Conservation (phyloP, 805 yeast genomes). For the Schizosaccharomyces lindneri region DNA sequence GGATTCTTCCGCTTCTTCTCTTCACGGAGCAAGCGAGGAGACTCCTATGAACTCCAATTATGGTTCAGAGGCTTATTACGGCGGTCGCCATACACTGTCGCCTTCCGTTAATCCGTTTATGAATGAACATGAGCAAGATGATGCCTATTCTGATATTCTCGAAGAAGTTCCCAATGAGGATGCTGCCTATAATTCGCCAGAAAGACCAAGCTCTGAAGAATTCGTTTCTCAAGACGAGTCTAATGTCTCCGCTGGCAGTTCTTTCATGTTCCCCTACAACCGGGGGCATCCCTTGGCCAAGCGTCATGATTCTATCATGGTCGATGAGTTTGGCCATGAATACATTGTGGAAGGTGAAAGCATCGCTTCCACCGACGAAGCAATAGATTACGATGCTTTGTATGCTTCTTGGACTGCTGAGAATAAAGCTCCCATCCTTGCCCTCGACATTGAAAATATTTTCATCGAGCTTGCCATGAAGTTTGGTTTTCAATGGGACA, state of each 20-base stretch:
- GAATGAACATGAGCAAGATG: neutral
- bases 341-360: neutral
- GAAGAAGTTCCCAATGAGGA: neutral
- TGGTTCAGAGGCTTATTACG: neutral
- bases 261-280: neutral
- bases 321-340: neutral
- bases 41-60: neutral
- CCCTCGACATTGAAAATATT: conserved; percentile 31
- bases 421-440: conserved; percentile 52
- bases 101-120: neutral
- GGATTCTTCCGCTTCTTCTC: neutral
- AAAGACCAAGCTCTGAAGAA: neutral
- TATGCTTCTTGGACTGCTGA: conserved; percentile 99
- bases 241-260: neutral
- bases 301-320: neutral
- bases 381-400: conserved; percentile 34
- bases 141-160: neutral
- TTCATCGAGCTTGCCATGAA: conserved; percentile 31
- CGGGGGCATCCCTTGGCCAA: neutral
- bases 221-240: neutral
- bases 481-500: conserved; percentile 72
- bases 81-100: neutral
- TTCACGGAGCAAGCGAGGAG: neutral
- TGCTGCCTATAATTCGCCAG: neutral
- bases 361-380: neutral